These are phyloP conservation scores for Trichoderma polysporum DNA, from an alignment of 2,329 filamentous ascomycete species.

Conservation along the genomic window DNA sequence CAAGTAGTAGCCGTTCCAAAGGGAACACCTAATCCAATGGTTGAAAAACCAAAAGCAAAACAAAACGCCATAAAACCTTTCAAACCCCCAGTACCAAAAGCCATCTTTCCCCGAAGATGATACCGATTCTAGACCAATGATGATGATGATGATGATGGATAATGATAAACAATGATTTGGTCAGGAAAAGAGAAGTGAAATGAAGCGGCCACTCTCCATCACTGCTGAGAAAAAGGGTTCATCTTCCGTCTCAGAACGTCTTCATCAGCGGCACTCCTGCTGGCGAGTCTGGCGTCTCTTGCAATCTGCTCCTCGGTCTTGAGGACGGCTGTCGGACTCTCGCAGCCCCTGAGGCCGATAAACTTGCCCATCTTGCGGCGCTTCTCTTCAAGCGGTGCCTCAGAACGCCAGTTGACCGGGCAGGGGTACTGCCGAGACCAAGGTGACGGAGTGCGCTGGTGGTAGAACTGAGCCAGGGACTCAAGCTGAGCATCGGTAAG, in stretches of 20 bases:
- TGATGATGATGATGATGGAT: slow-evolving; percentile 2
- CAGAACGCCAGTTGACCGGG: slow-evolving; percentile 61
- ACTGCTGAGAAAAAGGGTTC: slow-evolving; percentile 28
- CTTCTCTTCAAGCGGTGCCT: slow-evolving; percentile 63
- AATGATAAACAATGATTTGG: not conserved
- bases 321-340: slow-evolving; percentile 37
- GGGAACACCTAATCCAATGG: not conserved
- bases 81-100: not conserved
- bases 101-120: not conserved
- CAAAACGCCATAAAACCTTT: not conserved
- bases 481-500: slow-evolving; percentile 71
- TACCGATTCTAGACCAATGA: slow-evolving; percentile 7
- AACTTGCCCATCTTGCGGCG: slow-evolving; percentile 70
- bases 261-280: slow-evolving; percentile 42
- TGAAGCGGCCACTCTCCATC: not conserved
- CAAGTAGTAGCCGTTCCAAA: slow-evolving; percentile 1
- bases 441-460: slow-evolving; percentile 61
- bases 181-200: not conserved
- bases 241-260: slow-evolving; percentile 50
- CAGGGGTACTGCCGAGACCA: slow-evolving; percentile 64
- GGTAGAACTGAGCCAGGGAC: slow-evolving; percentile 68
- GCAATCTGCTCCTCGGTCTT: slow-evolving; percentile 50
- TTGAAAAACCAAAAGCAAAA: not conserved
- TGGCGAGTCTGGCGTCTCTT: slow-evolving; percentile 42
- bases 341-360: slow-evolving; percentile 65